These are phyloP conservation scores for Naganishia sp. DNA, from an alignment of 1,284 basidiomycete genomes.

Conservation along the genomic window DNA sequence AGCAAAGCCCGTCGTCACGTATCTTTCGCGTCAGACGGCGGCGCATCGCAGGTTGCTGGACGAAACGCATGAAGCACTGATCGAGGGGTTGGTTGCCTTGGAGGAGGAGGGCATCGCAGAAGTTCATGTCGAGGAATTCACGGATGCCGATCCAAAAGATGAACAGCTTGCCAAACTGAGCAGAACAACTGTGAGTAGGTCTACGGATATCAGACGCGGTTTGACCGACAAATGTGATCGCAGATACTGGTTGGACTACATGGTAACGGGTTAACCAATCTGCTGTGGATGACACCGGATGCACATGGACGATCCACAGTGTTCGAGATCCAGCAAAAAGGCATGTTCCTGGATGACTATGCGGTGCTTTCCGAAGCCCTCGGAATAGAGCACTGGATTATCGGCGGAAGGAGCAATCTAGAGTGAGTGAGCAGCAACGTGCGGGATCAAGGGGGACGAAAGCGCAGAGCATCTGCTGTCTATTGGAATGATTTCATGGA, in stretches of 20 bases:
- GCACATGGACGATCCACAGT: constrained; percentile 9
- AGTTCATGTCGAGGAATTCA: constrained; percentile 27
- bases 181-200: constrained; percentile 20
- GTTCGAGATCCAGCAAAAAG: constrained; percentile 21
- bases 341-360: constrained; percentile 27
- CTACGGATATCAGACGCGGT: not conserved
- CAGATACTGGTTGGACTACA: constrained; percentile 27
- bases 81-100: constrained; percentile 2
- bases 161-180: constrained; percentile 31
- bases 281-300: constrained; percentile 19
- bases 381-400: constrained; percentile 25
- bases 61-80: constrained; percentile 22
- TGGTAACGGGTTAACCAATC: constrained; percentile 29
- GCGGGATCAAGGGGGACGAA: not conserved
- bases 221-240: not conserved
- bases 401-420: not conserved
- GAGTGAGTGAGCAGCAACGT: not conserved
- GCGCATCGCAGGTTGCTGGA: constrained; percentile 12
- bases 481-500: too few relatives aligned
- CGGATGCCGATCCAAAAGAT: constrained; percentile 18
- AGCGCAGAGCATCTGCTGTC: too few relatives aligned
- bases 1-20: constrained; percentile 27
- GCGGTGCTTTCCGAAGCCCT: constrained; percentile 18
- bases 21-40: constrained; percentile 26
- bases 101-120: constrained; percentile 27